Evolutionary conservation across 2,329 filamentous ascomycete genomes (phyloP), one percentile per base, ranked within the genome.

Genomic region (Microsporum audouinii): DNA sequence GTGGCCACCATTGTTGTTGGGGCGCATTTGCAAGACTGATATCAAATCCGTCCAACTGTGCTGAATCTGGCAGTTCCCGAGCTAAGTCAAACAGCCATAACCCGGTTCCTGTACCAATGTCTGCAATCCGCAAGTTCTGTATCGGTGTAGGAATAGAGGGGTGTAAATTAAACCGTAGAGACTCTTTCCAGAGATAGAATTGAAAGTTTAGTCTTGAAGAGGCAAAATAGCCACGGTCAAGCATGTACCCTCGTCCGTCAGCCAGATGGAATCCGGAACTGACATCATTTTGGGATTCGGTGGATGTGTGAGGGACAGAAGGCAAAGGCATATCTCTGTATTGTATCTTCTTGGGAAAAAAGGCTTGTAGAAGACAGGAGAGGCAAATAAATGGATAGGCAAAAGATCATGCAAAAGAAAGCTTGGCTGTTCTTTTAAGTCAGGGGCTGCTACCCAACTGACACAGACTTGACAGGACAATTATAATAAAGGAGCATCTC

Each of bases 141-240:
- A 57, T 29, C 10, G 55, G 34, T 3, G 33, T 57, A 38, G 51
- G 34, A 10, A 56, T 56, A 29, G 34, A 57, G 6, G 55, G 55
- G 10, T 57, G 55, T 10, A 57, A n/a, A 29, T 41, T 57, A 33
- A 57, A 57, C 8, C 34, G 33, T 6, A 57, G 23, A 27, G 55
- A 57, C 12, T 57, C 55, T 41, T 57, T 57, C 55, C 55, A 57
- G 55, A 57, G 55, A n/a, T 57, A 57, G 39, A 57, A 57, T 27
- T 57, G 55, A 23, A 57, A 57, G 34, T 57, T 57, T 27, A 57
- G 55, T 5, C 55, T 29, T 4, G 55, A 57, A 23, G 55, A 38
- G 27, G 55, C 55, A 29, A 57, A 57, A 41, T 57, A 57, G 14
- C 55, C 55, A 39, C 55, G 55, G 33, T 57, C 34, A 33, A 57